Evolutionary conservation across 106 monocot species (phyloP), one percentile per base, ranked within the genome.

Genomic region (Phalaenopsis equestris): DNA sequence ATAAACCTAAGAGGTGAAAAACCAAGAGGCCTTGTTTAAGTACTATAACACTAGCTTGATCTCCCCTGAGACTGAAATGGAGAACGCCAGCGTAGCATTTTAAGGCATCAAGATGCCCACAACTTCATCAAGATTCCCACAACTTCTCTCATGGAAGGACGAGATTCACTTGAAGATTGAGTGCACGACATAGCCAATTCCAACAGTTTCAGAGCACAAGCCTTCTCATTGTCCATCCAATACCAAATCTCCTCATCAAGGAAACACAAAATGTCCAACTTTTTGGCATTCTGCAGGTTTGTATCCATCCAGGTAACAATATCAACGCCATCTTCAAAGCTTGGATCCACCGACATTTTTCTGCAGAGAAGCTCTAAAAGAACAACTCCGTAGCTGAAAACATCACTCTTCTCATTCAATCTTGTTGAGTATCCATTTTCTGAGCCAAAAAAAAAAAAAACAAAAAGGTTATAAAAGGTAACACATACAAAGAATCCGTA

Each of bases 71-170:
- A 30, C 30, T 30, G 30, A 30, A 30, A 30, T 30, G 30, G 30
- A 45, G 6, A 45, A 6, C 1, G 43, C 6, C 43, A 30, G 5
- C 43, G 24, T 57, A 78, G 57, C 42, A 41, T 18, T 77, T 49
- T 18, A 93, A 16, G 85, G 87, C 14, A 87, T 21, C 48, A 94
- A 81, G 46, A 19, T 65, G 8, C 76, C 67, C n/a, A 91, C 30
- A 93, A 16, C 78, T 87, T 89, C 14, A 87, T 21, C 48, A 94
- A 81, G 46, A 19, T 65, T 9, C 76, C 67, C n/a, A 91, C 91
- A 16, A 93, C 81, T 56, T 91, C 86, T 81, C 93, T 91, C 94
- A 91, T 94, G 38, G 91, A 84, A 6, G 94, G 91, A 45, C 94
- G 89, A 79, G 78, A 81, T 11, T 91, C 81, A 65, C 76, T 83